Conservation (phyloP, 441 rosid genomes). For the Viola pubescens region DNA sequence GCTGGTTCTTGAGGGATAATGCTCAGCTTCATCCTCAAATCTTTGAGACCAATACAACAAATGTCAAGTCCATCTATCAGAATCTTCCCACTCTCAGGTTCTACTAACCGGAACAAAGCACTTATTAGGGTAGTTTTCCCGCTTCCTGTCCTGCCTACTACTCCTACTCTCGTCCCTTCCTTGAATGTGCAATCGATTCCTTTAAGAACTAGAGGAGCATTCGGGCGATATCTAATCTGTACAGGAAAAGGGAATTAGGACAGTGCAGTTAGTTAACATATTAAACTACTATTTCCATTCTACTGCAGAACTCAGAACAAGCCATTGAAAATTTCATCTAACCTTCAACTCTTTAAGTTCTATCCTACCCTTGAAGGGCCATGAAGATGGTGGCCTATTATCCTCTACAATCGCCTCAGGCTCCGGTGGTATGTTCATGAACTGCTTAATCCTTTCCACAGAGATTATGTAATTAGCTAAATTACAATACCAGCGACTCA, state of each 20-base stretch:
- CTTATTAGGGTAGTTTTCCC: slow-evolving; percentile 86
- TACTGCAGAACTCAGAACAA: too few species aligned
- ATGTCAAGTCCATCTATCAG: slow-evolving; percentile 68
- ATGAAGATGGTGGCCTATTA: slow-evolving; percentile 52
- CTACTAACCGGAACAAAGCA: slow-evolving; percentile 81
- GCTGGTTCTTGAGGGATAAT: slow-evolving; percentile 93
- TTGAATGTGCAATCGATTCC: slow-evolving; percentile 75
- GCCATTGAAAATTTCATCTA: neutral
- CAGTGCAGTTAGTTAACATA: too few species aligned
- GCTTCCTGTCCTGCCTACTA: slow-evolving; percentile 87
- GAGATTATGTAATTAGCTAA: slow-evolving; percentile 71
- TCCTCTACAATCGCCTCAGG: slow-evolving; percentile 61
- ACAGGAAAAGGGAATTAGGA: neutral
- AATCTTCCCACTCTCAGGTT: slow-evolving; percentile 61
- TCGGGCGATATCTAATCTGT: slow-evolving; percentile 71
- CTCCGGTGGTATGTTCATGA: slow-evolving; percentile 65
- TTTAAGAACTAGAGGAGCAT: slow-evolving; percentile 68
- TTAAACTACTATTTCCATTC: too few species aligned
- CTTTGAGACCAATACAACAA: slow-evolving; percentile 66
- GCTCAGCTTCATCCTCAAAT: slow-evolving; percentile 73
- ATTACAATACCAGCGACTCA: slow-evolving; percentile 62
- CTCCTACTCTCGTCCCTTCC: slow-evolving; percentile 73
- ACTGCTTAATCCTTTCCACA: slow-evolving; percentile 77
- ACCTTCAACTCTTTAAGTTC: slow-evolving; percentile 75
- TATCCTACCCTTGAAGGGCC: slow-evolving; percentile 76